Evolutionary conservation across 1,284 basidiomycete genomes (phyloP).

Genomic region (Hymenochaete sp.): DNA sequence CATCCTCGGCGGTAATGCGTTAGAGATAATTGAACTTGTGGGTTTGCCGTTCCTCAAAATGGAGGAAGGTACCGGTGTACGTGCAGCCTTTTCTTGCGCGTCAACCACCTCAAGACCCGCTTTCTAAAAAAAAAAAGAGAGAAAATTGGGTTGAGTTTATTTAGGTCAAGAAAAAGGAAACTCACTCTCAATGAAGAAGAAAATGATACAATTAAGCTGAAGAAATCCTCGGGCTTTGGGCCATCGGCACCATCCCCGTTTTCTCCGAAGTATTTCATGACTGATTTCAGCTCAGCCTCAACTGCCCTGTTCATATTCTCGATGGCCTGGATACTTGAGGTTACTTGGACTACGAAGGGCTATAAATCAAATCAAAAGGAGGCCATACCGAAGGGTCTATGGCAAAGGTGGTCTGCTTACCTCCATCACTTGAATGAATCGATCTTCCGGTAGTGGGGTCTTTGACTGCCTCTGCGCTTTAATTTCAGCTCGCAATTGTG

Average conservation of each 20-base stretch:
- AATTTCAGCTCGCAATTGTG: slow-evolving; percentile 52
- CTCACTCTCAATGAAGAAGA: slow-evolving; percentile 61
- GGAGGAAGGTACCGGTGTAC: too few relatives aligned
- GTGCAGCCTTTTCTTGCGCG: slow-evolving; percentile 32
- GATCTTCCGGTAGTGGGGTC: slow-evolving; percentile 39
- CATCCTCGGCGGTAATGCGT: too few relatives aligned
- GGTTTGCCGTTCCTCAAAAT: not conserved
- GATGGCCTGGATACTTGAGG: slow-evolving; percentile 50
- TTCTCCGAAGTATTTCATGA: slow-evolving; percentile 71
- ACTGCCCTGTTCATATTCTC: slow-evolving; percentile 51
- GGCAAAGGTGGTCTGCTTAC: too few relatives aligned
- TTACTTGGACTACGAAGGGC: slow-evolving; percentile 50
- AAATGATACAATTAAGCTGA: slow-evolving; percentile 65
- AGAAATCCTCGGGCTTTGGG: slow-evolving; percentile 73
- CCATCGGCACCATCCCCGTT: slow-evolving; percentile 41
- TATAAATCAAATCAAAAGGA: slow-evolving; percentile 22
- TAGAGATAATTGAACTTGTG: not conserved
- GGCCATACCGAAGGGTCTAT: not conserved
- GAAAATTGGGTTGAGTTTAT: slow-evolving; percentile 3
- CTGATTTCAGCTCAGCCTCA: slow-evolving; percentile 46
- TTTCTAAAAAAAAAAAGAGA: slow-evolving; percentile 40
- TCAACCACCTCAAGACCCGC: slow-evolving; percentile 66
- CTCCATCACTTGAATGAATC: slow-evolving; percentile 60
- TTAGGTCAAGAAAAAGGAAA: too few relatives aligned
- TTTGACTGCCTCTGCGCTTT: slow-evolving; percentile 30